phyloP scores from a whole-genome alignment of 1,139 yeast species.

The Pichia sp. region DNA sequence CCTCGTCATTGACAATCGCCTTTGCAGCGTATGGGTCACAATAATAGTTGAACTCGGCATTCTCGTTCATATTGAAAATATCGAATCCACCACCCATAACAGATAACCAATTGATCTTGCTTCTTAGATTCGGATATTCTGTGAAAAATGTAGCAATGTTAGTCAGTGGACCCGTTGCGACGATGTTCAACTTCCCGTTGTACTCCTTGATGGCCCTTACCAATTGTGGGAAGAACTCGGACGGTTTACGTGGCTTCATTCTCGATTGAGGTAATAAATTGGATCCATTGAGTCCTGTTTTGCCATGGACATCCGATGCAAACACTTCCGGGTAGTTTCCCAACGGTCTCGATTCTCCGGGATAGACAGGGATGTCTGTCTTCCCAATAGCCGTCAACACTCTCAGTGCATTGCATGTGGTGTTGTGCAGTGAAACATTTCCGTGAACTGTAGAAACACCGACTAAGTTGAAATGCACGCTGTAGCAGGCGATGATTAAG shows the following conservation, averaged over 20 bases:
- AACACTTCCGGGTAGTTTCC: constrained; percentile 45
- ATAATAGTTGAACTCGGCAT: constrained; percentile 78
- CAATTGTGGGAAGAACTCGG: constrained; percentile 56
- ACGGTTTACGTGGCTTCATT: constrained; percentile 33
- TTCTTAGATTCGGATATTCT: constrained; percentile 49
- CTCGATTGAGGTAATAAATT: constrained; percentile 51
- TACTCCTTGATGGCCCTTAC: constrained; percentile 44
- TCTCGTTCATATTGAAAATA: constrained; percentile 45
- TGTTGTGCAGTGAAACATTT: constrained; percentile 63
- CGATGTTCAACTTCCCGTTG: constrained; percentile 50
- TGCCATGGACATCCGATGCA: constrained; percentile 64
- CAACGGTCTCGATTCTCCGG: constrained; percentile 64
- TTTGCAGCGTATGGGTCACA: constrained; percentile 78
- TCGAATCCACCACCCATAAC: constrained; percentile 79
- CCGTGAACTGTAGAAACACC: constrained; percentile 88
- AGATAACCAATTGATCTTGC: constrained; percentile 49
- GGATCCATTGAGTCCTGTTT: constrained; percentile 73
- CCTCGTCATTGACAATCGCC: constrained; percentile 46
- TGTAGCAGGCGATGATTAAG: constrained; percentile 57
- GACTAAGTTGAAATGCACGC: constrained; percentile 56
- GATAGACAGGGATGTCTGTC: constrained; percentile 58
- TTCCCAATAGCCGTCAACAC: constrained; percentile 60
- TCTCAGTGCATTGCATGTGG: constrained; percentile 70
- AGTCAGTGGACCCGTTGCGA: constrained; percentile 76
- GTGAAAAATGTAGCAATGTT: constrained; percentile 55